These are phyloP conservation scores for Botryosphaeria dothidea DNA, from an alignment of 2,329 filamentous ascomycete species.

Conservation along the genomic window DNA sequence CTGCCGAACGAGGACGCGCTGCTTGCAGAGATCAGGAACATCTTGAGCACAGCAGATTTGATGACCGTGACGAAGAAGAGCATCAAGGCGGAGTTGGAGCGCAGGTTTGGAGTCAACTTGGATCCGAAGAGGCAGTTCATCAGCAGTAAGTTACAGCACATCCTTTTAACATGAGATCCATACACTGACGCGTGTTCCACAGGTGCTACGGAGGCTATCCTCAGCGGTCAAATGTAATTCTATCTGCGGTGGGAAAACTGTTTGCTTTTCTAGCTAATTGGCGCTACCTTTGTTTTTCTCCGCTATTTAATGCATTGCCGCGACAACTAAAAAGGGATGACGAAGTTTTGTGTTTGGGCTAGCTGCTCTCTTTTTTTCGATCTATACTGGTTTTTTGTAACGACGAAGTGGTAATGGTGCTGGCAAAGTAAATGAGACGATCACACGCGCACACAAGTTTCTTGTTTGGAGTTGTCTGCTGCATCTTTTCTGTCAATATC, in stretches of 20 bases:
- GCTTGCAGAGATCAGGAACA: conserved; percentile 90
- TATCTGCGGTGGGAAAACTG: neutral
- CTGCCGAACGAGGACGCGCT: conserved; percentile 88
- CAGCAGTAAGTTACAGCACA: conserved; percentile 30
- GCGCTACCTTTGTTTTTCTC: neutral
- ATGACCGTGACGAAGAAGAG: conserved; percentile 99
- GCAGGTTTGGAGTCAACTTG: conserved; percentile 78
- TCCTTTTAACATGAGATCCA: too few species aligned
- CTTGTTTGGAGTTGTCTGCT: neutral
- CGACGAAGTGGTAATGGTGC: conserved; percentile 1
- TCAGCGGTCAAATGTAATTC: conserved; percentile 42
- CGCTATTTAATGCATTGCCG: conserved; percentile 5
- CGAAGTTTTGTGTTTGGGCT: neutral
- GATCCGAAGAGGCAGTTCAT: conserved; percentile 92
- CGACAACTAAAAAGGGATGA: neutral
- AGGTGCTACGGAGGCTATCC: conserved; percentile 41
- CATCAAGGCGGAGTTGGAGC: conserved; percentile 90
- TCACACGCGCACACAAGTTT: neutral
- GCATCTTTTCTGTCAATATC: neutral
- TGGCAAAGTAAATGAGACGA: neutral
- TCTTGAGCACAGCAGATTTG: conserved; percentile 85
- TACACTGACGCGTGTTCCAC: neutral
- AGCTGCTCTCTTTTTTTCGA: neutral
- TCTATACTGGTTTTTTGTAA: neutral
- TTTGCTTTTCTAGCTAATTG: neutral